phyloP scores from a whole-genome alignment of 2,329 filamentous ascomycete species.

The Colletotrichum destructivum region DNA sequence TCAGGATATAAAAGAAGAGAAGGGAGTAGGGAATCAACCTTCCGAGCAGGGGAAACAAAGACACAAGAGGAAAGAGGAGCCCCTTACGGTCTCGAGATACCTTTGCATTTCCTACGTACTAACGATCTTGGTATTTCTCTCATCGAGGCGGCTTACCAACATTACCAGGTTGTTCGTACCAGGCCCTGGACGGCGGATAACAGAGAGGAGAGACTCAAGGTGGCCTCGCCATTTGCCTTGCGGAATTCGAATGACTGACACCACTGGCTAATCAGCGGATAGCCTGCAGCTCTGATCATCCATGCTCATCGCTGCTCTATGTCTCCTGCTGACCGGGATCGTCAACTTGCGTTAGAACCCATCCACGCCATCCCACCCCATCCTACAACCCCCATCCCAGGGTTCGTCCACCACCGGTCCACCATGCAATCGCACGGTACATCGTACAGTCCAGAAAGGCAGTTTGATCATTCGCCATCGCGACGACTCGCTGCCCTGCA shows the following conservation, averaged over 20 bases:
- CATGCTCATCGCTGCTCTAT: constrained; percentile 9
- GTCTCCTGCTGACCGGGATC: constrained; percentile 23
- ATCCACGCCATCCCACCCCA: background rate
- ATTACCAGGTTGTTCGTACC: background rate
- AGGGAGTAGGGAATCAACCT: background rate
- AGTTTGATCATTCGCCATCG: constrained; percentile 2
- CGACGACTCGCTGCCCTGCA: constrained; percentile 15
- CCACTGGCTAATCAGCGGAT: constrained; percentile 23
- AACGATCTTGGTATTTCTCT: constrained; percentile 12
- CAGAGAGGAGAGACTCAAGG: background rate
- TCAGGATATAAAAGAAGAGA: constrained; percentile 25
- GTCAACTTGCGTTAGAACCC: constrained; percentile 19
- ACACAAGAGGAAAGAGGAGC: constrained; percentile 18
- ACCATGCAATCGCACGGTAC: background rate
- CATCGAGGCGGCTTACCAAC: constrained; percentile 11
- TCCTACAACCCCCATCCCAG: background rate
- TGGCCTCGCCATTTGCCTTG: background rate
- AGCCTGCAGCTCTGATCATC: constrained; percentile 15
- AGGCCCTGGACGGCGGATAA: background rate
- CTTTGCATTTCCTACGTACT: background rate
- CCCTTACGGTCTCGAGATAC: constrained; percentile 11
- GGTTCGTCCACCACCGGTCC: background rate
- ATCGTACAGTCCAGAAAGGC: background rate
- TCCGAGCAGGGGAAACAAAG: background rate
- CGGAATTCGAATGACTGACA: constrained; percentile 8